phyloP scores from a whole-genome alignment of 345 rosid species.

The Linum tenue region DNA sequence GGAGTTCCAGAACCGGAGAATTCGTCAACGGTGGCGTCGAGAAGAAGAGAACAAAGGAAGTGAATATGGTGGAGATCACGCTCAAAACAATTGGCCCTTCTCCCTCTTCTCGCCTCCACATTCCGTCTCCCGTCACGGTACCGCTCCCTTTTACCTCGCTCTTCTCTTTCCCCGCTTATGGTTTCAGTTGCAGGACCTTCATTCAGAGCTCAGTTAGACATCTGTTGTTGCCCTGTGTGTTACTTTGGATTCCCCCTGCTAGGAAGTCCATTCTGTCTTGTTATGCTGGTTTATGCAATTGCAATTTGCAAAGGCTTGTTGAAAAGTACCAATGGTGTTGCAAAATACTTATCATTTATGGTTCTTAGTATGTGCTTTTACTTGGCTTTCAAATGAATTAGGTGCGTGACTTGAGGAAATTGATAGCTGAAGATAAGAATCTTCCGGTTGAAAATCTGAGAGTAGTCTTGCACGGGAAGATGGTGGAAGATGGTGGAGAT shows the following conservation, averaged over 20 bases:
- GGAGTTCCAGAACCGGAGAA: neutral
- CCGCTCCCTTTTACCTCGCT: conserved; percentile 4
- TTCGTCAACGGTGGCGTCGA: neutral
- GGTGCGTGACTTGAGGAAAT: conserved; percentile 60
- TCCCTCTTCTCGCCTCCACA: conserved; percentile 52
- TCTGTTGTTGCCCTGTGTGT: too few relatives aligned
- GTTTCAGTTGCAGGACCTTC: neutral
- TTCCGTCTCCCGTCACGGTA: conserved; percentile 54
- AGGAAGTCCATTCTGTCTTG: too few relatives aligned
- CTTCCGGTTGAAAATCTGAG: conserved; percentile 51
- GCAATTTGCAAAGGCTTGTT: too few relatives aligned
- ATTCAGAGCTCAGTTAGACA: neutral
- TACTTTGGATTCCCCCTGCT: too few relatives aligned
- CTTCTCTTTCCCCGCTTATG: neutral
- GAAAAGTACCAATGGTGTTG: too few relatives aligned
- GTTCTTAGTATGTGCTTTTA: conserved; percentile 2
- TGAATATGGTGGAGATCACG: conserved; percentile 39
- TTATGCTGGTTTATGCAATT: too few relatives aligned
- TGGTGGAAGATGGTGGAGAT: conserved; percentile 47
- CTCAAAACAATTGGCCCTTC: conserved; percentile 72
- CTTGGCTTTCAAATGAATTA: conserved; percentile 23
- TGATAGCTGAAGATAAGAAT: conserved; percentile 41
- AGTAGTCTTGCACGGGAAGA: conserved; percentile 59
- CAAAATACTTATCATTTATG: neutral
- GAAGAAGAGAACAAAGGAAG: conserved; percentile 13